Evolutionary conservation across 371 early-diverging fungal species (phyloP), one percentile per base, ranked within the genome.

Genomic region (Zopfochytrium polystomum): DNA sequence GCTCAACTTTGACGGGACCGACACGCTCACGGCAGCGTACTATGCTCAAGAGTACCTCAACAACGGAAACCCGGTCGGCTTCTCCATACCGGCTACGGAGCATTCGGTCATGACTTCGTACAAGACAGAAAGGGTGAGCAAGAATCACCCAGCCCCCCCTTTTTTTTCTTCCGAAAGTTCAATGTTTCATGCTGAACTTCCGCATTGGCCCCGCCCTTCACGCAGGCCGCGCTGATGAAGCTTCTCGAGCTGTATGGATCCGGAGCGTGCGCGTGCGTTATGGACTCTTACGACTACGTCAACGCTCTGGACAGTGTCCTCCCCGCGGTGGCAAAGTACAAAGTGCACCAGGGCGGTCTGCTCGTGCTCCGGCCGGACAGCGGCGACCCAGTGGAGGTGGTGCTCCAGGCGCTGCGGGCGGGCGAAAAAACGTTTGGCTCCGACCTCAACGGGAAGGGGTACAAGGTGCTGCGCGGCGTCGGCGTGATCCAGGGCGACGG

Each of bases 61-160:
- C 55, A 66, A 67, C 31, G 89, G 90, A 1, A 71, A 76, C 7
- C 84, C 90, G 0, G 80, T 90, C 9, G 92, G 72, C 0, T 75
- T 73, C 2, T 87, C 90, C 29, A 85, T 92, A 51, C 92, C 92
- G 0, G 90, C 92, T 0, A 92, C 90, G 2, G 92, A 92, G 62
- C 92, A 92, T 63, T 92, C 92, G n/a, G 85, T 92, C 52, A 91
- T 92, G 92, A 91, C 85, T 0, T 69, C 90, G 13, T 81, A 75
- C 68, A 46, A 47, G 25, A 80, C 80, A 35, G 92, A 91, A 67
- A 73, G 66, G 22, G 78, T 76, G 68, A 30, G 56, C 42, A 43
- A 20, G 20, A 43, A 45, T 31, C 26, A 9, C 18, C 26, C 52
- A 27, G 46, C 46, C 23, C 26, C 0, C 23, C 81, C 83, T 71